phyloP scores from a whole-genome alignment of 2,329 filamentous ascomycete genomes.

The Xylaria multiplex region DNA sequence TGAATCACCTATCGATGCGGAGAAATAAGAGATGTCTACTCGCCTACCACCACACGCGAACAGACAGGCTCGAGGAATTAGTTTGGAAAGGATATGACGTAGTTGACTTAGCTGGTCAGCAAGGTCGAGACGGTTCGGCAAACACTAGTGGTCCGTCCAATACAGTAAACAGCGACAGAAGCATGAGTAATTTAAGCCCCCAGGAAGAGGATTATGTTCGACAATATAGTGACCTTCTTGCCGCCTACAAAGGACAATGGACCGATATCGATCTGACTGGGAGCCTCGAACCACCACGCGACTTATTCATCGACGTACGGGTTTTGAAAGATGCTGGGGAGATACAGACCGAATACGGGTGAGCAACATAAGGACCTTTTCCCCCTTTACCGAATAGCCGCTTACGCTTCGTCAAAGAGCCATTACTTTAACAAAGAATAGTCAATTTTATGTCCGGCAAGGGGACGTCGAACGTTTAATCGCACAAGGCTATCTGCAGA shows the following conservation, averaged over 20 bases:
- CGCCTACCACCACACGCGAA: slow-evolving; percentile 90
- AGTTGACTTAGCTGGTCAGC: slow-evolving; percentile 72
- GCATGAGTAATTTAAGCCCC: slow-evolving; percentile 83
- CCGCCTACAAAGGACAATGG: slow-evolving; percentile 98
- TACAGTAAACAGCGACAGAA: slow-evolving; percentile 58
- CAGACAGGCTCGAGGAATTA: slow-evolving; percentile 91
- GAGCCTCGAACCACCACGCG: slow-evolving; percentile 90
- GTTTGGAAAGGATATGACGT: slow-evolving; percentile 92
- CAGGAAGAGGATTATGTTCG: slow-evolving; percentile 97
- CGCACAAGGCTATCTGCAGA: slow-evolving; percentile 92
- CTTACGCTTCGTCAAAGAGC: slow-evolving; percentile 65
- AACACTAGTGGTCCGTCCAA: slow-evolving; percentile 48
- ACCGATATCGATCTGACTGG: slow-evolving; percentile 97
- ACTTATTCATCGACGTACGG: slow-evolving; percentile 95
- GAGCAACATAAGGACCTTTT: slow-evolving; percentile 49
- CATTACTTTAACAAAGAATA: slow-evolving; percentile 97
- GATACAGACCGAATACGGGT: slow-evolving; percentile 99
- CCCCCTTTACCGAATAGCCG: slow-evolving; percentile 21
- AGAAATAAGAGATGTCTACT: slow-evolving; percentile 95
- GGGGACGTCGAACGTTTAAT: slow-evolving; percentile 96
- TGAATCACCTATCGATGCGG: slow-evolving; percentile 94
- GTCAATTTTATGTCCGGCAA: slow-evolving; percentile 95
- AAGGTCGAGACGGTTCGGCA: slow-evolving; percentile 55
- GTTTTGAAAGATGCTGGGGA: slow-evolving; percentile 97
- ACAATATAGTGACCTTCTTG: slow-evolving; percentile 88